Evolutionary conservation across 2,329 filamentous ascomycete species (phyloP).

Genomic region (Exophiala viscosa): DNA sequence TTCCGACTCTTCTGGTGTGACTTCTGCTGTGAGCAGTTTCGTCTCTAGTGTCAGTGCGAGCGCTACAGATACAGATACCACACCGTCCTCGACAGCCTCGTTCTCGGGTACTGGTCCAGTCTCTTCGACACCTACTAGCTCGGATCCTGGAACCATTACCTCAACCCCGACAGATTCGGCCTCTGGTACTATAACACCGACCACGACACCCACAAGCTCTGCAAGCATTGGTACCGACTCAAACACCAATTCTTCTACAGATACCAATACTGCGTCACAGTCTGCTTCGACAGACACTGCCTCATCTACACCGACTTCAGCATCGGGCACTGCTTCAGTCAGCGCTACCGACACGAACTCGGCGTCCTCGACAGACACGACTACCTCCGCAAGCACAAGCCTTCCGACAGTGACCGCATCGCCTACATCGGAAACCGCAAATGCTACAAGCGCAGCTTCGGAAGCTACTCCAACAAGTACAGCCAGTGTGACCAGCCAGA

Average conservation of each 20-base stretch:
- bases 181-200: constrained; percentile 6
- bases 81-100: neutral
- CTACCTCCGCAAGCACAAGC: constrained; percentile 26
- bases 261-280: constrained; percentile 15
- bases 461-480: constrained; percentile 43
- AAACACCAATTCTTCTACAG: constrained; percentile 6
- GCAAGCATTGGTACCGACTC: neutral
- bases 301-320: constrained; percentile 7
- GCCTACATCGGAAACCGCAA: too few species aligned
- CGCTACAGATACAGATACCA: neutral
- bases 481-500: constrained; percentile 36
- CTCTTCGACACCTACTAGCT: neutral
- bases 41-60: constrained; percentile 1
- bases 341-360: constrained; percentile 26
- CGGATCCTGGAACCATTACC: neutral
- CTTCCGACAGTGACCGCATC: too few species aligned
- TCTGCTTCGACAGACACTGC: constrained; percentile 4
- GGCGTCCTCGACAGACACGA: too few species aligned
- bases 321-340: constrained; percentile 5
- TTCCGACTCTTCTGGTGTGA: constrained; percentile 7
- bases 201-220: constrained; percentile 6
- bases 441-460: too few species aligned
- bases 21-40: constrained; percentile 2
- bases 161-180: constrained; percentile 5
- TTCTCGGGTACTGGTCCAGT: too few species aligned